Base-by-base conservation (phyloP, 164 flowering plant species). In the Pachysandra terminalis region DNA sequence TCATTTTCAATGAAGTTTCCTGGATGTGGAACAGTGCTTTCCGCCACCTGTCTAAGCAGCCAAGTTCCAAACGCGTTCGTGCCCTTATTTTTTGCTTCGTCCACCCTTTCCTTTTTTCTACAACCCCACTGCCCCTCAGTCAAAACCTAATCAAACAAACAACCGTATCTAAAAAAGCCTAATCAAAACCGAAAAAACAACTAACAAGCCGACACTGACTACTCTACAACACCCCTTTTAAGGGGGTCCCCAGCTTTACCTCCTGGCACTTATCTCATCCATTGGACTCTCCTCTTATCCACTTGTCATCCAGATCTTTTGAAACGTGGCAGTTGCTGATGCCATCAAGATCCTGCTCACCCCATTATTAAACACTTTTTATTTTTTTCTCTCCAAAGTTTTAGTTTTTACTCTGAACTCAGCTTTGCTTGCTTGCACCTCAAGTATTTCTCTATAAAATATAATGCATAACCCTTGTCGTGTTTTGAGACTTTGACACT, bases 341-440 rank as follows among this genome's bases (percentile, higher is more conserved):
- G 59, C n/a, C 59, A 56, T 56, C 28, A 17, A 7, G 23, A 23
- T 56, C 59, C 59, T 23, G 1, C 59, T 56, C 59, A 56, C 59
- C 16, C 17, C n/a, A 17, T n/a, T 17, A 8, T 21, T 12, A 1
- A n/a, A n/a, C n/a, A n/a, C n/a, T n/a, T n/a, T 56, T 24, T 8
- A 23, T 5, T 56, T 56, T 56, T 16, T n/a, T n/a, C n/a, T n/a
- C n/a, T n/a, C n/a, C n/a, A n/a, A n/a, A n/a, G n/a, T n/a, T n/a
- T n/a, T n/a, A n/a, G n/a, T n/a, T n/a, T n/a, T n/a, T n/a, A n/a
- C n/a, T n/a, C n/a, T n/a, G n/a, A n/a, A 7, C 37, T 13, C 51
- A 67, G 71, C 74, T 75, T 75, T n/a, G n/a, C n/a, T 67, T 32
- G 37, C 73, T 71, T 67, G 71, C 67, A 40, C 69, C 53, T 21